Evolutionary conservation across 1,139 yeast species (phyloP).

Genomic region (Diutina rugosa): DNA sequence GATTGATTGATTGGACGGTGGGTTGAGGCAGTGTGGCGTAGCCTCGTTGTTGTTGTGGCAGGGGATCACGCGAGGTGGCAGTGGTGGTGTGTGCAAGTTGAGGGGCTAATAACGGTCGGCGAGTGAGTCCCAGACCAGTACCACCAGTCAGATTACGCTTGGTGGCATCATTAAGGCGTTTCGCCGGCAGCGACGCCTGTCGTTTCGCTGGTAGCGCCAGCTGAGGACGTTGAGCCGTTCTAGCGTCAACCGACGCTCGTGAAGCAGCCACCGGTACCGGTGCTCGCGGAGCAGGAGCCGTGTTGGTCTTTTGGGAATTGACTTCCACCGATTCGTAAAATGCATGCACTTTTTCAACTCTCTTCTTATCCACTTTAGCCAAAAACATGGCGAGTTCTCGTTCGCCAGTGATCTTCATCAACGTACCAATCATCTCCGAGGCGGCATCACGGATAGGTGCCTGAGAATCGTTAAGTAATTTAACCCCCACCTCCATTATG

Average conservation of each 20-base stretch:
- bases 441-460: slow-evolving; percentile 77
- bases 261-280: neutral
- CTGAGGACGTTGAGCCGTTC: neutral
- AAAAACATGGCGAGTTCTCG: slow-evolving; percentile 47
- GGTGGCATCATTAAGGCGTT: slow-evolving; percentile 21
- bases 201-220: slow-evolving; percentile 22
- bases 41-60: neutral
- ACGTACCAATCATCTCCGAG: slow-evolving; percentile 66
- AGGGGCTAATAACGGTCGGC: neutral
- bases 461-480: slow-evolving; percentile 66
- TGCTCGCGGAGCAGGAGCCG: neutral
- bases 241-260: neutral
- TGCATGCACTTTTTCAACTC: slow-evolving; percentile 54
- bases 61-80: neutral
- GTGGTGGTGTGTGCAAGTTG: neutral
- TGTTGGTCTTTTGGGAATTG: slow-evolving; percentile 14
- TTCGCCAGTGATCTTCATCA: slow-evolving; percentile 74
- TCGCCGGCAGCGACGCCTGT: slow-evolving; percentile 55
- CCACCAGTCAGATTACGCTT: neutral
- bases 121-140: neutral
- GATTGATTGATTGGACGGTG: neutral
- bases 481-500: slow-evolving; percentile 43
- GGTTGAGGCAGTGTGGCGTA: neutral
- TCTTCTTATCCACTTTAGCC: slow-evolving; percentile 63
- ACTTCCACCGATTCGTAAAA: slow-evolving; percentile 47